Percentiles rank a stretch among this genome's conserved stretches.
Conservation (phyloP, 2,329 filamentous ascomycete species). For the Akanthomyces uredinophilus region DNA sequence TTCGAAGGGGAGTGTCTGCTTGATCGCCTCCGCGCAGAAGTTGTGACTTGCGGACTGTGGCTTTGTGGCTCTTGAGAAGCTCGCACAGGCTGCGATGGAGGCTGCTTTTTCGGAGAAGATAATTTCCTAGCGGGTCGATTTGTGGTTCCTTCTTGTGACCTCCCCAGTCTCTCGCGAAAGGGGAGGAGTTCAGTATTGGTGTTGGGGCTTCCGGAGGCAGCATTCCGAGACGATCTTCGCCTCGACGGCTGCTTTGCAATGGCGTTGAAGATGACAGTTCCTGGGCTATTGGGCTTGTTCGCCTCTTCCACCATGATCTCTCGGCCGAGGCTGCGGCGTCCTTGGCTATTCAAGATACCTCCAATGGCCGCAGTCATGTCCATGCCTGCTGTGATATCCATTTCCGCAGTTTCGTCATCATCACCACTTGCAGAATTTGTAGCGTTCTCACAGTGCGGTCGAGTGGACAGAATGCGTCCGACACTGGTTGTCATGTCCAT, state of each 20-base stretch:
- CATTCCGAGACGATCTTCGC: slow-evolving; percentile 24
- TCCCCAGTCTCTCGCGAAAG: slow-evolving; percentile 39
- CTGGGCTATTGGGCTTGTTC: slow-evolving; percentile 41
- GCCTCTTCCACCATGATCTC: slow-evolving; percentile 55
- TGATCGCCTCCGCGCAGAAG: neutral
- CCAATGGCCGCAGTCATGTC: slow-evolving; percentile 62
- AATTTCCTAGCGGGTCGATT: slow-evolving; percentile 20
- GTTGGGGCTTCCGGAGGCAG: slow-evolving; percentile 11
- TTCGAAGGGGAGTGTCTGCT: slow-evolving; percentile 5
- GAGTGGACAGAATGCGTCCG: slow-evolving; percentile 56
- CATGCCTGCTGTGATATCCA: slow-evolving; percentile 62
- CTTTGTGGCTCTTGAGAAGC: neutral
- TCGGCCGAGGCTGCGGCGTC: slow-evolving; percentile 40
- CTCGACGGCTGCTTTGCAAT: slow-evolving; percentile 23
- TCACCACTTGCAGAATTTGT: slow-evolving; percentile 53
- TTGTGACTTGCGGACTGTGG: neutral
- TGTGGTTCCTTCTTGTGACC: slow-evolving; percentile 6
- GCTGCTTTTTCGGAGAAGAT: slow-evolving; percentile 18
- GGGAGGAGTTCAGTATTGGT: slow-evolving; percentile 52
- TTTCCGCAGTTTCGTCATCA: slow-evolving; percentile 33
- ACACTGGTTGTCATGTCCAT: slow-evolving; percentile 85
- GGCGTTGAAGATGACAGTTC: slow-evolving; percentile 31
- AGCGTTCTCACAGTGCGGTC: slow-evolving; percentile 29
- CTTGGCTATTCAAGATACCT: slow-evolving; percentile 46
- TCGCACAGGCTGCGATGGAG: slow-evolving; percentile 33